Base-by-base conservation (phyloP, 371 early-diverging fungal species). In the Mucor circinelloides region DNA sequence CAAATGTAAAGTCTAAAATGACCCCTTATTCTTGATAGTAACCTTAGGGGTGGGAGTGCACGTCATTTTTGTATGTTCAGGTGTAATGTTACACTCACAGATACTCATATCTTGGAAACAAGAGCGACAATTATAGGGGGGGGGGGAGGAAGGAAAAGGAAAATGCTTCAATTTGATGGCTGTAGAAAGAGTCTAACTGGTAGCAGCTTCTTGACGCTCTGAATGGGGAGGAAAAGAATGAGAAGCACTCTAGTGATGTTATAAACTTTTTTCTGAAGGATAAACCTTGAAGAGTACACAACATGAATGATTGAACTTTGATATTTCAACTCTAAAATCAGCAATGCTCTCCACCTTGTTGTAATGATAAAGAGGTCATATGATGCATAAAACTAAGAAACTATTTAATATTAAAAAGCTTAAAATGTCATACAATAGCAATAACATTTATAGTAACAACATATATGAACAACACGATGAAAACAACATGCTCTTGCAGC, bases 241-340 rank as follows among this genome's bases (percentile, higher is more conserved):
- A 3, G 52, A 21, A 25, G 27, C 52, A 25, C 8, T 46, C 50
- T 52, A 52, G 52, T 52, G 52, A 54, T 55, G 32, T 38, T 64
- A 38, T 55, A 34, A 52, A 21, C 9, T 23, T 23, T n/a, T 27
- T 52, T 52, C 13, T 25, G 52, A 27, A 52, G 52, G 52, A 23
- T 52, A 52, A 52, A 52, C 52, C 52, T 52, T 52, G 52, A 52
- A 52, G 27, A 52, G 52, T 52, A 52, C 52, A 52, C 52, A 52
- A 27, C 52, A 52, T 52, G 27, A 25, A 52, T 52, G 36, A 52
- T 52, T 25, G 52, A 52, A 44, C 44, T 44, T 44, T 44, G 44
- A 44, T 44, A 44, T 7, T 44, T 44, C 36, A 44, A 44, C 44
- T 44, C 44, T 44, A 44, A 44, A 44, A 44, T 44, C 44, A 44